Evolutionary conservation across 257 asterid genomes (phyloP), one percentile per base, ranked within the genome.

Genomic region (Solanum paucissectum): DNA sequence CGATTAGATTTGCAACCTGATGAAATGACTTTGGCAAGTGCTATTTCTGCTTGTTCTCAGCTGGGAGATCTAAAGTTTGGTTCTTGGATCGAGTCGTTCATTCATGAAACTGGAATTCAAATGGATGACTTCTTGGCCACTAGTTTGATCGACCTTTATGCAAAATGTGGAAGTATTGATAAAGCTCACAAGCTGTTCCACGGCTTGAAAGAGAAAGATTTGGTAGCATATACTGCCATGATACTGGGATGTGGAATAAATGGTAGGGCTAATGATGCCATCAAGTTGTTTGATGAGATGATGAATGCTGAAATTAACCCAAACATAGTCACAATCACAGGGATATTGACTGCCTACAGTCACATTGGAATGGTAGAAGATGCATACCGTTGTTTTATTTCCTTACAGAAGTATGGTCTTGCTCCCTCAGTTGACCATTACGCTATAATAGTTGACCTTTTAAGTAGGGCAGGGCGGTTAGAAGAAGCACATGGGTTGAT

Each of bases 111-210:
- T 11, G 98, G 98, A 77, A 95, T 95, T 37, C 66, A 75, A 82
- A 94, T 95, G 98, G 99, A 97, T 83, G 96, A 94, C 91, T 95
- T 95, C 89, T 76, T 97, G 74, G 91, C 93, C 81, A 97, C 98
- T n/a, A 91, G 98, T 83, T 91, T 95, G 52, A 86, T 97, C 13
- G 98, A 97, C 93, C 36, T 97, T 91, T 91, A 95, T 83, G 91
- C 98, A 2, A 97, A 95, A 89, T 93, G 94, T 88, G 98, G 99
- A 75, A 89, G 89, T 49, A 92, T 96, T 0, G 94, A 93, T 46
- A 95, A 93, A 91, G 99, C 99, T 86, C 76, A 88, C n/a, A 93
- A 92, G 79, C 89, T 95, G 18, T 95, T 97, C 52, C 86, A 25
- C 0, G 44, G 88, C 71, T 89, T 95, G 89, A 92, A 87, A 85